phyloP scores from a whole-genome alignment of 106 monocot genomes.

The Xerophyta viscosa region DNA sequence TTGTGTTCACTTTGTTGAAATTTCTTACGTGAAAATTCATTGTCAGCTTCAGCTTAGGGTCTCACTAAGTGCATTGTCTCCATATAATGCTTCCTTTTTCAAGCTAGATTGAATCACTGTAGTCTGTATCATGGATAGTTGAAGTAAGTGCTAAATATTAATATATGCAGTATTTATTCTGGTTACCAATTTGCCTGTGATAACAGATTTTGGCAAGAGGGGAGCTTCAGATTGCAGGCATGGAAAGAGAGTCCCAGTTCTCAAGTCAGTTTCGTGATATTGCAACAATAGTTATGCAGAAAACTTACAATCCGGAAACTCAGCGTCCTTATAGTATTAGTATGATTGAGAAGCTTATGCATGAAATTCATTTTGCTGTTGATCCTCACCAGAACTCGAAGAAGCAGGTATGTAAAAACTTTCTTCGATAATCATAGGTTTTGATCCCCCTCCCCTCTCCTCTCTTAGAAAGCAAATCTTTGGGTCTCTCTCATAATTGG shows the following conservation, averaged over 20 bases:
- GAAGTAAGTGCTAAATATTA: no score
- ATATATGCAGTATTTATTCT: no score
- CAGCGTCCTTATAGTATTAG: conserved; percentile 85
- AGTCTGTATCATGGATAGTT: no score
- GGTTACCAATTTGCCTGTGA: not conserved
- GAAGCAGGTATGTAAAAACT: conserved; percentile 43
- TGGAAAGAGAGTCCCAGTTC: conserved; percentile 83
- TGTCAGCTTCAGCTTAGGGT: no score
- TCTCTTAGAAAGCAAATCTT: no score
- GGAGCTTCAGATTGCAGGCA: conserved; percentile 95
- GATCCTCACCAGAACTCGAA: conserved; percentile 84
- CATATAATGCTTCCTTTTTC: no score
- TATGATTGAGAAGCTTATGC: conserved; percentile 96
- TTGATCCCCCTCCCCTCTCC: no score
- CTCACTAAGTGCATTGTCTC: no score
- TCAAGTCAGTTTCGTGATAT: conserved; percentile 89
- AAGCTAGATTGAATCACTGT: no score
- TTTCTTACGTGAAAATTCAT: no score
- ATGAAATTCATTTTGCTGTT: conserved; percentile 97
- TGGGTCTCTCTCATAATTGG: no score
- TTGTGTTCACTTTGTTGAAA: no score
- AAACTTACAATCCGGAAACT: conserved; percentile 90
- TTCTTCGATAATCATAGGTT: not conserved
- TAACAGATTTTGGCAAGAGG: conserved; percentile 87
- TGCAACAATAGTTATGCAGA: conserved; percentile 95